phyloP scores from a whole-genome alignment of 495 filamentous ascomycete genomes.

The Penicillium taxi region DNA sequence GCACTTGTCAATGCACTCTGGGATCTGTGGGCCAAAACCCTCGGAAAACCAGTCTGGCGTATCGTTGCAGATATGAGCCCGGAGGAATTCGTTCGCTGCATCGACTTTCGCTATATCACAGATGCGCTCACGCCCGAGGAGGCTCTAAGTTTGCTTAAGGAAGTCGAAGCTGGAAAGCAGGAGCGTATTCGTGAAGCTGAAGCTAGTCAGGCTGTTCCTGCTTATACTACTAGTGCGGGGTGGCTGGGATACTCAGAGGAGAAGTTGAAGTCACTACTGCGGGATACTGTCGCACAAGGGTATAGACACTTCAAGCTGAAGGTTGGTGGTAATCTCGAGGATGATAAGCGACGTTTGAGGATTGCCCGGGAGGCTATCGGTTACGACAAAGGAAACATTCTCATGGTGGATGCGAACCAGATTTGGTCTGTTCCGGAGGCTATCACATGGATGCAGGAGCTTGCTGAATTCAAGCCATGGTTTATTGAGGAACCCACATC shows the following conservation, averaged over 20 bases:
- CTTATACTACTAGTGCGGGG: slow-evolving; percentile 85
- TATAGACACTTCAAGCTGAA: slow-evolving; percentile 92
- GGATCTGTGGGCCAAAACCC: slow-evolving; percentile 89
- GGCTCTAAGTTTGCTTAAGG: slow-evolving; percentile 61
- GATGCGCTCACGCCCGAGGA: slow-evolving; percentile 88
- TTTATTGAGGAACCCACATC: slow-evolving; percentile 98
- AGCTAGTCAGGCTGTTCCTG: slow-evolving; percentile 65
- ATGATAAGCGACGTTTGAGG: slow-evolving; percentile 57
- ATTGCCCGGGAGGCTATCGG: slow-evolving; percentile 81
- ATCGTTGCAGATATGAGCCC: slow-evolving; percentile 85
- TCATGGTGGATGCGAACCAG: slow-evolving; percentile 97
- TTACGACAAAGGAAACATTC: slow-evolving; percentile 74
- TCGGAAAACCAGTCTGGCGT: slow-evolving; percentile 82
- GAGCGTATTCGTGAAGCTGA: slow-evolving; percentile 63
- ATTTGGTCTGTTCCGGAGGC: slow-evolving; percentile 90
- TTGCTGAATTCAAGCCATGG: slow-evolving; percentile 84
- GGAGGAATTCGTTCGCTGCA: slow-evolving; percentile 75
- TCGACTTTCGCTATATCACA: slow-evolving; percentile 91
- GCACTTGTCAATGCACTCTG: slow-evolving; percentile 89
- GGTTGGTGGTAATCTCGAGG: slow-evolving; percentile 64
- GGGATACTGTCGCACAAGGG: slow-evolving; percentile 64
- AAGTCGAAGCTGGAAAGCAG: slow-evolving; percentile 54
- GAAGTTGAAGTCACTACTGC: slow-evolving; percentile 66
- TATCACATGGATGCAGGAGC: slow-evolving; percentile 76
- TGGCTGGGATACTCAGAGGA: slow-evolving; percentile 92